Evolutionary conservation across 768 basidiomycete genomes (phyloP).

Genomic region (Collybia sp.): DNA sequence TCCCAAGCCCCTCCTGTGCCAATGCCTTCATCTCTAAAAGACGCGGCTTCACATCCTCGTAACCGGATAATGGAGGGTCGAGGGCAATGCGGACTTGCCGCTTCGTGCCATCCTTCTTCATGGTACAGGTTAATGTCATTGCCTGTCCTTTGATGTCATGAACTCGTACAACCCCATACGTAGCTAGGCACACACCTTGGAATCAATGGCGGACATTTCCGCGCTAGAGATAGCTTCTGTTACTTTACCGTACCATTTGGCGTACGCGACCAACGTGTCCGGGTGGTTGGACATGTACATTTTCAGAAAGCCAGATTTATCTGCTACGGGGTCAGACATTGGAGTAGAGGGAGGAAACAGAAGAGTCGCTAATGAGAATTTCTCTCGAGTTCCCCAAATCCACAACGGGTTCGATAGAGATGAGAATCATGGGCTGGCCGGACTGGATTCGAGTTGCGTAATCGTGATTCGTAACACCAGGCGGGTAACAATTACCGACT

Average conservation of each 20-base stretch:
- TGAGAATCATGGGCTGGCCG: too few relatives aligned
- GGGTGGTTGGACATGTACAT: conserved; percentile 86
- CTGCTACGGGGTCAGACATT: conserved; percentile 72
- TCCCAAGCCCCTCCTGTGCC: conserved; percentile 76
- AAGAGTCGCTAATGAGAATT: too few relatives aligned
- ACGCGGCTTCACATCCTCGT: conserved; percentile 81
- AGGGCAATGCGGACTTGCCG: conserved; percentile 53
- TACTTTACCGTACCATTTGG: conserved; percentile 70
- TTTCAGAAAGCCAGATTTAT: conserved; percentile 69
- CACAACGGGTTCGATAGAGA: too few relatives aligned
- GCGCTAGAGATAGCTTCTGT: conserved; percentile 51
- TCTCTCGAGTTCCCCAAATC: too few relatives aligned
- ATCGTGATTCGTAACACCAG: too few relatives aligned
- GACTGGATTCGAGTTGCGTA: too few relatives aligned
- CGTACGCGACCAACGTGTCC: conserved; percentile 81
- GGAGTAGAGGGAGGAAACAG: not conserved
- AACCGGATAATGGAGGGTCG: conserved; percentile 67
- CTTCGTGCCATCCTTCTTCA: conserved; percentile 37
- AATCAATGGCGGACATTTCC: conserved; percentile 65
- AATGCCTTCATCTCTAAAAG: conserved; percentile 76
- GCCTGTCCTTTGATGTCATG: conserved; percentile 31
- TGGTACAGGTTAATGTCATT: conserved; percentile 65
- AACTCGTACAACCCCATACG: not conserved
- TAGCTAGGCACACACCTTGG: conserved; percentile 41
- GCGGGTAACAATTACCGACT: too few relatives aligned